phyloP scores from a whole-genome alignment of 2,329 filamentous ascomycete genomes.

The Beauveria rudraprayagi region DNA sequence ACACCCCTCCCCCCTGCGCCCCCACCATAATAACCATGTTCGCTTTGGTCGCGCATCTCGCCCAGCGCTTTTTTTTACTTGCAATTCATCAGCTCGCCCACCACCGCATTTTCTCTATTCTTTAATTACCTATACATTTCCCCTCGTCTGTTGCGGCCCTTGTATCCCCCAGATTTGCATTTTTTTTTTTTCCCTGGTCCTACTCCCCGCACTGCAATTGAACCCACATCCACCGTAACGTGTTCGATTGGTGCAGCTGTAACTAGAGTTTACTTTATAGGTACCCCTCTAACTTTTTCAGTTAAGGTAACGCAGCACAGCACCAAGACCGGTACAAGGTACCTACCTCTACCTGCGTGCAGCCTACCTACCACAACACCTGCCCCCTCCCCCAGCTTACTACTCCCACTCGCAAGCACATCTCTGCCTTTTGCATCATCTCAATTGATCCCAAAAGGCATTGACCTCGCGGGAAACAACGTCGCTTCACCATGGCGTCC shows the following conservation, averaged over 20 bases:
- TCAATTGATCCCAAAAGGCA: not conserved
- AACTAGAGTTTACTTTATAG: not conserved
- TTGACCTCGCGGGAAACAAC: not conserved
- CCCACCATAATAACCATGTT: not conserved
- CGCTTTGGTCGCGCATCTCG: constrained; percentile 2
- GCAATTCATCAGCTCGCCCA: not conserved
- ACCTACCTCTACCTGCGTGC: not conserved
- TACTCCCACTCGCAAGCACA: not conserved
- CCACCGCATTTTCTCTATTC: not conserved
- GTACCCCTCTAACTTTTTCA: not conserved
- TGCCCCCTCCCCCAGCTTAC: not conserved
- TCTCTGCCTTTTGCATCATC: not conserved
- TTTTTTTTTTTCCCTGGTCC: not conserved
- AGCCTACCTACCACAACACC: not conserved
- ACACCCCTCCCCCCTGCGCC: not conserved
- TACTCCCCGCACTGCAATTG: not conserved
- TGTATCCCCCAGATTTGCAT: not conserved
- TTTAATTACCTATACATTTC: not conserved
- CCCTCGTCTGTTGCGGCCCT: not conserved
- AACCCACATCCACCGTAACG: not conserved
- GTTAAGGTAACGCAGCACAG: not conserved
- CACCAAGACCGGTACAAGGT: not conserved
- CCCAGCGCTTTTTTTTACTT: not conserved
- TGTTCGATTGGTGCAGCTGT: not conserved
- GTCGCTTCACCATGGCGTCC: constrained; percentile 8